Conservation (phyloP, 805 yeast genomes). For the Kuraishia ogatae region DNA sequence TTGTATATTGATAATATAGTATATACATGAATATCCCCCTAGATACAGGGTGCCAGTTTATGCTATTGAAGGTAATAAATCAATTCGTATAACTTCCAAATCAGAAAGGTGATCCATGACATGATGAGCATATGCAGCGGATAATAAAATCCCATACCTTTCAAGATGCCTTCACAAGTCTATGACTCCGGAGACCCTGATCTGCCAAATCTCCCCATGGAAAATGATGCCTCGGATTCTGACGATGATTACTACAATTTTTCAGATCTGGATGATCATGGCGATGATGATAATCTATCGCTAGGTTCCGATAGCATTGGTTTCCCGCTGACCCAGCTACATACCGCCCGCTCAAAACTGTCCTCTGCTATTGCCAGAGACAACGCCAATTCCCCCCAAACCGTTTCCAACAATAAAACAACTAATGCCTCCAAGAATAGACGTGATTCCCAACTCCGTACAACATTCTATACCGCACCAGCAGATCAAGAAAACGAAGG, state of each 20-base stretch:
- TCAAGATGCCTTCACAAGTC: slow-evolving; percentile 5
- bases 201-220: slow-evolving; percentile 28
- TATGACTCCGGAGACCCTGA: slow-evolving; percentile 34
- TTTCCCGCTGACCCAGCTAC: neutral
- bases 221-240: slow-evolving; percentile 20
- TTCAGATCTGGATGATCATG: slow-evolving; percentile 5
- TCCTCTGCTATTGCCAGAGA: neutral
- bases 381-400: no score
- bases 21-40: no score
- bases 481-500: neutral
- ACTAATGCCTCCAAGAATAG: neutral
- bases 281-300: slow-evolving; percentile 5
- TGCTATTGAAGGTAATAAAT: no score
- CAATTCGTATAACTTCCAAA: no score
- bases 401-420: neutral
- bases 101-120: neutral
- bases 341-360: neutral
- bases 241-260: slow-evolving; percentile 21
- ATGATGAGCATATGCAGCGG: neutral
- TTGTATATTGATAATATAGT: no score
- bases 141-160: neutral
- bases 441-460: neutral
- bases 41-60: no score
- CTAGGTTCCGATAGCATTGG: slow-evolving; percentile 1
- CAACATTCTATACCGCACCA: neutral